A percentile compares a stretch with the other conserved stretches of the same genome.
These are phyloP conservation scores for Halteria grandinella DNA, from an alignment of 73 alveolate genomes.

Conservation along the genomic window DNA sequence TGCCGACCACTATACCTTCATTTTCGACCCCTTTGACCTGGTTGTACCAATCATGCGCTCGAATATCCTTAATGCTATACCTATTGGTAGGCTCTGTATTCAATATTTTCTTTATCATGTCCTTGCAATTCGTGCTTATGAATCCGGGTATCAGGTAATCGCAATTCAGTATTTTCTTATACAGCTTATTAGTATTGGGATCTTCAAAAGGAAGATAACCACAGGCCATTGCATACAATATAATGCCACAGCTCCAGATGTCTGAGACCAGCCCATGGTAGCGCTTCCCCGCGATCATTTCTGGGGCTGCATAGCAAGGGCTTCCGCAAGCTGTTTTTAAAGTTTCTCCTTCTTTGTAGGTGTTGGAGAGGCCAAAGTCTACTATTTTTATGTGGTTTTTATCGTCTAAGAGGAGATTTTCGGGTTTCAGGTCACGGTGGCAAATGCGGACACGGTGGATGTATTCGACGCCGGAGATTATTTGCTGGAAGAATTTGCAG, in stretches of 20 bases:
- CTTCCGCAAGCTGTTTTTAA: constrained; percentile 84
- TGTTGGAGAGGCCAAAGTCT: constrained; percentile 82
- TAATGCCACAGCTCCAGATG: constrained; percentile 85
- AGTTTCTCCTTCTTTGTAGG: constrained; percentile 61
- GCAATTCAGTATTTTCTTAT: constrained; percentile 71
- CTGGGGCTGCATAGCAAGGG: constrained; percentile 94
- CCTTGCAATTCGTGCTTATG: constrained; percentile 67
- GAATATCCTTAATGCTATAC: constrained; percentile 46
- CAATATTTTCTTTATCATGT: constrained; percentile 67
- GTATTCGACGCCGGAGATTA: constrained; percentile 87
- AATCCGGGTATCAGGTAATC: constrained; percentile 71
- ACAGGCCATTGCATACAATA: constrained; percentile 84
- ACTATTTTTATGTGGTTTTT: constrained; percentile 69
- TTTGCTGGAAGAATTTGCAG: constrained; percentile 85
- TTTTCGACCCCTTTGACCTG: constrained; percentile 23
- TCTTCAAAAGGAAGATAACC: constrained; percentile 88
- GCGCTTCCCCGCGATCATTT: constrained; percentile 80
- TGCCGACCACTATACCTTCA: constrained; percentile 51
- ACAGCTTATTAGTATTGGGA: constrained; percentile 75
- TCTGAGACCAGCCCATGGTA: constrained; percentile 73
- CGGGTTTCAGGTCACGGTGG: constrained; percentile 93
- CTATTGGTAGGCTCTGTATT: constrained; percentile 66
- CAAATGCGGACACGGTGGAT: constrained; percentile 77
- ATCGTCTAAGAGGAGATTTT: constrained; percentile 79
- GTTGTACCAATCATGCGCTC: constrained; percentile 74